Evolutionary conservation across 176 grass and related monocot genomes (phyloP), one percentile per base, ranked within the genome.

Genomic region (Coix lacrymajobi): DNA sequence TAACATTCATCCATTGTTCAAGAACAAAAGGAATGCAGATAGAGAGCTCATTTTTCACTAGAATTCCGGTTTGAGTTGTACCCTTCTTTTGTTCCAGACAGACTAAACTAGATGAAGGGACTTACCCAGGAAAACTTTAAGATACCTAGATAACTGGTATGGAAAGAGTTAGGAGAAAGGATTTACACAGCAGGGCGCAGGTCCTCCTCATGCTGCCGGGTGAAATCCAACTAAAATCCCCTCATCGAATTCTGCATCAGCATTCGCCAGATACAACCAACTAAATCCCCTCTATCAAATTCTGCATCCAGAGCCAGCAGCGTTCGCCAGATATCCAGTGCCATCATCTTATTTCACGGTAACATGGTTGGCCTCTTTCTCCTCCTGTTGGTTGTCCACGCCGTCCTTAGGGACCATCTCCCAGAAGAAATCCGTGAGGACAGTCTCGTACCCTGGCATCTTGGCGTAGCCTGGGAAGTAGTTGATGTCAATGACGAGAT

Each of bases 401-500:
- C 86, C 75, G 8, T 89, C 88, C 72, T 91, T 91, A 22, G 72
- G 73, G 66, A 87, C 86, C 82, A 94, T 94, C 52, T 80, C 84
- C 64, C 75, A 90, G 83, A 97, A 97, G 81, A 97, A 97, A 86
- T 92, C 88, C 0, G 92, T 86, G 74, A 97, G 81, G 46, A 90
- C 81, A 41, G 52, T 87, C 75, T 97, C 95, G 61, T 97, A 97
- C 22, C 79, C 68, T 0, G 95, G 95, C 95, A 97, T 94, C 83
- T 97, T 97, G 10, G 92, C 92, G 71, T 97, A 97, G 0, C 90
- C 95, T 5, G 92, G 95, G 81, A 94, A 97, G 82, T 97, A 94
- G 60, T 97, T 97, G 87, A 97, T 97, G 82, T 97, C 94, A 79
- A 94, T 92, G 78, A 97, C 88, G 37, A 97, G 89, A 66, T 97